Evolutionary conservation across 1,139 yeast species (phyloP).

Genomic region (Debaryomyces fabryi): DNA sequence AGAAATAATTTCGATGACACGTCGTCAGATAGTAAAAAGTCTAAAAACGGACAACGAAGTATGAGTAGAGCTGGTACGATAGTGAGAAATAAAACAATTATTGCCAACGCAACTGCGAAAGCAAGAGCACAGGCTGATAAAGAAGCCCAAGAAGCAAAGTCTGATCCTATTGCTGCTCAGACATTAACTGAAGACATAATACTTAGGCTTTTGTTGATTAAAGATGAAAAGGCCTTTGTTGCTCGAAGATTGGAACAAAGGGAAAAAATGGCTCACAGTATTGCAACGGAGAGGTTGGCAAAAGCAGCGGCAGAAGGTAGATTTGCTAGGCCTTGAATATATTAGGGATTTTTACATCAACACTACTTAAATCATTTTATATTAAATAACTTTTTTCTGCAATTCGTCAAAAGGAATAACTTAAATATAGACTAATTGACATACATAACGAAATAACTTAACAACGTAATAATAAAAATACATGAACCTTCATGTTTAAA

Average conservation of each 20-base stretch:
- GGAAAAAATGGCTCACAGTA: conserved; percentile 61
- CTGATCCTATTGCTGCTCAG: conserved; percentile 60
- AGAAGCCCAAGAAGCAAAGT: conserved; percentile 53
- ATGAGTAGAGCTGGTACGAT: conserved; percentile 55
- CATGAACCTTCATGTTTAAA: background rate
- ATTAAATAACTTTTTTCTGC: background rate
- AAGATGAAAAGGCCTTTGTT: conserved; percentile 48
- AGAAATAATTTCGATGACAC: conserved; percentile 36
- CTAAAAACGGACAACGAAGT: conserved; percentile 15
- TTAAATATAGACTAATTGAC: background rate
- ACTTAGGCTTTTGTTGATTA: conserved; percentile 56
- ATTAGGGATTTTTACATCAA: background rate
- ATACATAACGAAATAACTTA: background rate
- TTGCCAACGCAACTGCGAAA: conserved; percentile 71
- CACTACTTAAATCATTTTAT: background rate
- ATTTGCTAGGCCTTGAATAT: conserved; percentile 16
- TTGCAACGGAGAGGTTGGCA: conserved; percentile 61
- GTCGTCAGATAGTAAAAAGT: conserved; percentile 2
- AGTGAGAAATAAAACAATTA: conserved; percentile 65
- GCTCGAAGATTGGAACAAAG: conserved; percentile 62
- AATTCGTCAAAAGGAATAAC: background rate
- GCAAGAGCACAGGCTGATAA: conserved; percentile 57
- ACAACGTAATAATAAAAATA: conserved; percentile 5
- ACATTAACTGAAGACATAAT: conserved; percentile 67
- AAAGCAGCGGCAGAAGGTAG: conserved; percentile 50